Evolutionary conservation across 345 rosid species (phyloP).

Genomic region (Camelina sativa): DNA sequence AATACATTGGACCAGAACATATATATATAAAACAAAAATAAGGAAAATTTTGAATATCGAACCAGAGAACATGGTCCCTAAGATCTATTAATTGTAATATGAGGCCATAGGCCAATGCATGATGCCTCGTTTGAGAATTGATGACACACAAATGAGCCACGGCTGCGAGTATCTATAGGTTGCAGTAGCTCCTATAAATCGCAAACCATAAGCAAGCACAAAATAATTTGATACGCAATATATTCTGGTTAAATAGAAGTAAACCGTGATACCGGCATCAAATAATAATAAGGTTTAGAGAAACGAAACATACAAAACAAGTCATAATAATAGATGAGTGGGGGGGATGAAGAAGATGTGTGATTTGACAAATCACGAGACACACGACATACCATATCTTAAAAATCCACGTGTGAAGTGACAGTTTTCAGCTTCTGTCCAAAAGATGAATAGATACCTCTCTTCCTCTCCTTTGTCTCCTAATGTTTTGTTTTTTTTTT

Average conservation of each 20-base stretch:
- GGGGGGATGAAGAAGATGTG: constrained; percentile 8
- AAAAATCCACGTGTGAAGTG: constrained; percentile 48
- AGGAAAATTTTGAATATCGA: neutral
- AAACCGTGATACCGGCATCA: neutral
- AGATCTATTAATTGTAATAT: neutral
- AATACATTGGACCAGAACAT: neutral
- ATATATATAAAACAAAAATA: neutral
- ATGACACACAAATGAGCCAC: neutral
- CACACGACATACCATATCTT: constrained; percentile 40
- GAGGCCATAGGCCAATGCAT: neutral
- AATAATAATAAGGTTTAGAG: constrained; percentile 18
- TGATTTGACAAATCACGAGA: constrained; percentile 48
- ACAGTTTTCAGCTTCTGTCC: constrained; percentile 43
- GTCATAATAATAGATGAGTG: constrained; percentile 34
- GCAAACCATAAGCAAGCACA: neutral
- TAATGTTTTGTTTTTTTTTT: constrained; percentile 24
- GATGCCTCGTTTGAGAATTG: neutral
- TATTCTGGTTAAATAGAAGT: neutral
- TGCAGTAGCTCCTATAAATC: neutral
- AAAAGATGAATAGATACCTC: constrained; percentile 28
- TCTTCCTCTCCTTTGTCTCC: constrained; percentile 26
- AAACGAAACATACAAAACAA: constrained; percentile 30
- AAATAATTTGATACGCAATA: neutral
- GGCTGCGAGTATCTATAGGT: neutral
- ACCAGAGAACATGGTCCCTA: neutral